Evolutionary conservation across 805 yeast genomes (phyloP).

Genomic region (Wickerhamomyces rabaulensis): DNA sequence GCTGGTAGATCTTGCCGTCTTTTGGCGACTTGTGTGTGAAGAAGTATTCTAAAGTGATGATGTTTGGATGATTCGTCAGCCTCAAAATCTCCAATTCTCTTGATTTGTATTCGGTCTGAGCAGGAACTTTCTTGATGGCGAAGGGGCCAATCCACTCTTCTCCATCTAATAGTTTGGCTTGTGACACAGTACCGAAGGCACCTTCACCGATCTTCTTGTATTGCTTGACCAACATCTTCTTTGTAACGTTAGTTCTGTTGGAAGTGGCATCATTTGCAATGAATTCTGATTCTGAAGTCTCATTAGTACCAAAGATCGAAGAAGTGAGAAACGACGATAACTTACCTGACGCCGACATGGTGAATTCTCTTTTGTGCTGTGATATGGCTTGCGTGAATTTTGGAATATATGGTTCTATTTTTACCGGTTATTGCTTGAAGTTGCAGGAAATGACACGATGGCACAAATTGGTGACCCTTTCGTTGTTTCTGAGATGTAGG

Average conservation of each 20-base stretch:
- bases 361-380: neutral
- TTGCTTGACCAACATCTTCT: slow-evolving; percentile 66
- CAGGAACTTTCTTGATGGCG: slow-evolving; percentile 81
- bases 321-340: neutral
- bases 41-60: slow-evolving; percentile 62
- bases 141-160: slow-evolving; percentile 68
- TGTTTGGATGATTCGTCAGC: slow-evolving; percentile 74
- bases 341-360: slow-evolving; percentile 3
- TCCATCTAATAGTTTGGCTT: slow-evolving; percentile 50
- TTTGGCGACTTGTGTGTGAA: slow-evolving; percentile 61
- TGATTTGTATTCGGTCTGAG: slow-evolving; percentile 81
- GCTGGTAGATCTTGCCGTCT: slow-evolving; percentile 68
- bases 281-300: slow-evolving; percentile 31
- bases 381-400: neutral
- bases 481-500: neutral
- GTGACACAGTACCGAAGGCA: slow-evolving; percentile 81
- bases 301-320: neutral
- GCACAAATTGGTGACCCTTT: neutral
- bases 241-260: slow-evolving; percentile 45
- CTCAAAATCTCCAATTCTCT: slow-evolving; percentile 75
- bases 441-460: neutral
- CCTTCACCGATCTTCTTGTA: slow-evolving; percentile 79
- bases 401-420: neutral
- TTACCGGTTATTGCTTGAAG: neutral
- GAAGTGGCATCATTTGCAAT: slow-evolving; percentile 58